These are phyloP conservation scores for Alternaria hordeiaustralica DNA, from an alignment of 2,329 filamentous ascomycete genomes.

Conservation along the genomic window DNA sequence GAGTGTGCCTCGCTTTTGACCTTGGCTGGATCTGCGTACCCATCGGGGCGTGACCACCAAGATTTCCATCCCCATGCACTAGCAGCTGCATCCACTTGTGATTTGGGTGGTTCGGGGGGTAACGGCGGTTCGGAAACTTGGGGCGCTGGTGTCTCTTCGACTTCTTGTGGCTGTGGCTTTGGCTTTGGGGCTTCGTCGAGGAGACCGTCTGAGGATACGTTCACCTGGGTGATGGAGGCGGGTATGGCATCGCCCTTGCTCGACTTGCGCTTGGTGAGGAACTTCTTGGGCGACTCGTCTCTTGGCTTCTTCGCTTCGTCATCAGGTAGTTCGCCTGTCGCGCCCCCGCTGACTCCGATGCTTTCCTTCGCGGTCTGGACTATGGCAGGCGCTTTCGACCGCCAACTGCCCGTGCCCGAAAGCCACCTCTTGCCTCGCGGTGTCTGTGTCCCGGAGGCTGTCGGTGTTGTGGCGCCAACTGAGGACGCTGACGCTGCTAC, in stretches of 20 bases:
- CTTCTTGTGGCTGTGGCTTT: slow-evolving; percentile 26
- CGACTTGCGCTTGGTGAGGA: slow-evolving; percentile 53
- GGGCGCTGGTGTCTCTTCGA: slow-evolving; percentile 14
- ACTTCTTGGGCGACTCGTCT: slow-evolving; percentile 42
- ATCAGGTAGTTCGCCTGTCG: slow-evolving; percentile 49
- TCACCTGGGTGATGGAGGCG: slow-evolving; percentile 55
- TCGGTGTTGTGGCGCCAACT: slow-evolving; percentile 20
- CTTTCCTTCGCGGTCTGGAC: slow-evolving; percentile 56
- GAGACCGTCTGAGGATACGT: slow-evolving; percentile 50
- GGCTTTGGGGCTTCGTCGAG: slow-evolving; percentile 35
- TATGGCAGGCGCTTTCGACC: slow-evolving; percentile 54
- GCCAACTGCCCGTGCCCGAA: slow-evolving; percentile 52
- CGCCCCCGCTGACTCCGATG: slow-evolving; percentile 53
- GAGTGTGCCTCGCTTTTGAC: slow-evolving; percentile 32
- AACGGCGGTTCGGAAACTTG: slow-evolving; percentile 48
- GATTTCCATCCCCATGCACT: slow-evolving; percentile 52
- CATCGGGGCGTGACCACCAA: slow-evolving; percentile 60
- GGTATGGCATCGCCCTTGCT: slow-evolving; percentile 55
- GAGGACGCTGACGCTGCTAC: slow-evolving; percentile 19
- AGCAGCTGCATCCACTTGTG: slow-evolving; percentile 10
- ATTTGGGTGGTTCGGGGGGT: slow-evolving; percentile 50
- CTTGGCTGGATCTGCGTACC: slow-evolving; percentile 50
- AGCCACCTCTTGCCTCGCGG: slow-evolving; percentile 52
- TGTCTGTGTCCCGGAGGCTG: slow-evolving; percentile 25
- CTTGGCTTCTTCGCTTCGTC: slow-evolving; percentile 37